phyloP scores from a whole-genome alignment of 768 basidiomycete genomes.

The Gymnopilus junonius region DNA sequence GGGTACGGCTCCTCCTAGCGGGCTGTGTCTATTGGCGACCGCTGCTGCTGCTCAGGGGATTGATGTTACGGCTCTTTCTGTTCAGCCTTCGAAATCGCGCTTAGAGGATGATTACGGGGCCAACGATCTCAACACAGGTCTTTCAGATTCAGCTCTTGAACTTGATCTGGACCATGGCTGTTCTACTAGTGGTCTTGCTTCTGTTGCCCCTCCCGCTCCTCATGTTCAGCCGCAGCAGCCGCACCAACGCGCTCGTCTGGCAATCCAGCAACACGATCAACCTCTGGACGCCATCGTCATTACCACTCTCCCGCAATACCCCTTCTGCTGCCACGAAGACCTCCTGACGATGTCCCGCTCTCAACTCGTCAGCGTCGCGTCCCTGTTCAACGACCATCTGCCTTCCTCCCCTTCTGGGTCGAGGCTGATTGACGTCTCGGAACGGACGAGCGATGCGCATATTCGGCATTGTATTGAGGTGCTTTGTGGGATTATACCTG shows the following conservation, averaged over 20 bases:
- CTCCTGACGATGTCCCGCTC: constrained; percentile 63
- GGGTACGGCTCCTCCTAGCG: background rate
- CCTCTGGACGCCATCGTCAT: constrained; percentile 59
- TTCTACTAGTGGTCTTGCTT: background rate
- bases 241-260: constrained; percentile 41
- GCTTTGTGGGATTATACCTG: constrained; percentile 57
- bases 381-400: constrained; percentile 57
- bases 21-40: background rate
- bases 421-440: constrained; percentile 49
- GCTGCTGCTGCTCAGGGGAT: background rate
- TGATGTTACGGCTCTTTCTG: no score
- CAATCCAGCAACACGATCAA: constrained; percentile 65
- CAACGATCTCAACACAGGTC: no score
- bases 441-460: constrained; percentile 32
- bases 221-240: background rate
- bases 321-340: constrained; percentile 80
- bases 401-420: constrained; percentile 36
- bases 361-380: constrained; percentile 57
- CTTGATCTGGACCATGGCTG: background rate
- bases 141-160: no score
- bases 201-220: background rate
- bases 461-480: constrained; percentile 63
- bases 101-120: no score
- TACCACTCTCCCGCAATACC: constrained; percentile 58
- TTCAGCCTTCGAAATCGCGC: no score